Conservation (phyloP, 768 basidiomycete genomes). For the Cystobasidium onofrii region DNA sequence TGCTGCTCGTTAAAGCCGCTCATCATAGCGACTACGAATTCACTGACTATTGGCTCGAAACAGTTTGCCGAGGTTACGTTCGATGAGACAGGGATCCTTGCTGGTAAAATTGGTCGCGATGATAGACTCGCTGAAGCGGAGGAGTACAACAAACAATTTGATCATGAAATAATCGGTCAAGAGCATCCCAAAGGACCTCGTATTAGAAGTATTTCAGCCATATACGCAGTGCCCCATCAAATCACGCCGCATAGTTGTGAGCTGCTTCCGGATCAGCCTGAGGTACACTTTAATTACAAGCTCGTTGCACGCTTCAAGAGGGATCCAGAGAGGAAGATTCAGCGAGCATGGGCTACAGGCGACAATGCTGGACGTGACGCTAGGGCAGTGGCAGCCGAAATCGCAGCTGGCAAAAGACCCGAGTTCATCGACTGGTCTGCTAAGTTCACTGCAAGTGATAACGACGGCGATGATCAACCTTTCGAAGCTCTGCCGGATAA, state of each 20-base stretch:
- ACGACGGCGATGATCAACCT: not conserved
- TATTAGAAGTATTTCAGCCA: not conserved
- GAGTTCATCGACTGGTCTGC: not conserved
- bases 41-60: not conserved
- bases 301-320: not conserved
- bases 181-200: not conserved
- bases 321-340: not conserved
- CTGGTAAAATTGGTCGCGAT: not conserved
- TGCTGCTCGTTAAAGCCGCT: not conserved
- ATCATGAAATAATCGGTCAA: not conserved
- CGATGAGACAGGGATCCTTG: not conserved
- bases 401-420: not conserved
- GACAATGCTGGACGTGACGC: slow-evolving; percentile 8
- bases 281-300: not conserved
- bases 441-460: not conserved
- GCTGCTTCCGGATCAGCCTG: not conserved
- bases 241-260: not conserved
- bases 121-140: not conserved
- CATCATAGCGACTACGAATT: not conserved
- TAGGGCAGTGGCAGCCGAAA: not conserved
- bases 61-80: not conserved
- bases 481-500: not conserved
- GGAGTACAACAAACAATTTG: not conserved
- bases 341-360: not conserved
- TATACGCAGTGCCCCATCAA: not conserved